Evolutionary conservation across 164 flowering plant species (phyloP).

Genomic region (Chloranthus sessilifolius): DNA sequence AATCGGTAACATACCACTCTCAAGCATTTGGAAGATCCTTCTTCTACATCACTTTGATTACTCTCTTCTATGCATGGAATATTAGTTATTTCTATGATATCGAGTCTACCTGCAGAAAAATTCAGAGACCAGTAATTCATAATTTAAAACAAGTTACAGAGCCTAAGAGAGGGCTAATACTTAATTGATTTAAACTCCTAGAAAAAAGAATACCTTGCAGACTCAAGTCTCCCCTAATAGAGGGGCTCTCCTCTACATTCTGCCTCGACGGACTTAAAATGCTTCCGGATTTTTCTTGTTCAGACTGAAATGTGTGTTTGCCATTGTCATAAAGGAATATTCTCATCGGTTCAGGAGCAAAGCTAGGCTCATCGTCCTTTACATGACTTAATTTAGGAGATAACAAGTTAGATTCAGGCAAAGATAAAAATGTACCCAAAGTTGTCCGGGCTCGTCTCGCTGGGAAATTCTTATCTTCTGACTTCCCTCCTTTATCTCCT

Average conservation of each 20-base stretch:
- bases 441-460: slow-evolving; percentile 32
- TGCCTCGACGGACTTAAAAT: slow-evolving; percentile 17
- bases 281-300: slow-evolving; percentile 19
- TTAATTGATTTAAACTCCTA: too few species aligned
- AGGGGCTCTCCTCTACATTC: slow-evolving; percentile 16
- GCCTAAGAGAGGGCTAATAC: too few species aligned
- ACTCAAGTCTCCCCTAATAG: slow-evolving; percentile 14
- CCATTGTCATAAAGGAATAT: slow-evolving; percentile 24
- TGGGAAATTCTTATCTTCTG: slow-evolving; percentile 26
- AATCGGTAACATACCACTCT: slow-evolving; percentile 28
- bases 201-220: slow-evolving; percentile 36
- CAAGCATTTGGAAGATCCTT: slow-evolving; percentile 16
- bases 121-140: background rate
- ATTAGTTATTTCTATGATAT: slow-evolving; percentile 21
- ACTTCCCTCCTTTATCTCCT: slow-evolving; percentile 10
- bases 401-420: slow-evolving; percentile 43
- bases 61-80: slow-evolving; percentile 17
- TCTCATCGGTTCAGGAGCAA: slow-evolving; percentile 30
- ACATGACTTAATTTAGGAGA: slow-evolving; percentile 62
- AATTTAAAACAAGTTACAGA: background rate
- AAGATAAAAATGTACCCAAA: slow-evolving; percentile 61
- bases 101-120: slow-evolving; percentile 29
- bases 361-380: slow-evolving; percentile 28
- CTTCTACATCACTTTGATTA: slow-evolving; percentile 17
- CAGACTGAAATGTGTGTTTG: slow-evolving; percentile 15